Evolutionary conservation across 2,329 filamentous ascomycete genomes (phyloP), one percentile per base, ranked within the genome.

Genomic region (Drechslerella stenobrocha): DNA sequence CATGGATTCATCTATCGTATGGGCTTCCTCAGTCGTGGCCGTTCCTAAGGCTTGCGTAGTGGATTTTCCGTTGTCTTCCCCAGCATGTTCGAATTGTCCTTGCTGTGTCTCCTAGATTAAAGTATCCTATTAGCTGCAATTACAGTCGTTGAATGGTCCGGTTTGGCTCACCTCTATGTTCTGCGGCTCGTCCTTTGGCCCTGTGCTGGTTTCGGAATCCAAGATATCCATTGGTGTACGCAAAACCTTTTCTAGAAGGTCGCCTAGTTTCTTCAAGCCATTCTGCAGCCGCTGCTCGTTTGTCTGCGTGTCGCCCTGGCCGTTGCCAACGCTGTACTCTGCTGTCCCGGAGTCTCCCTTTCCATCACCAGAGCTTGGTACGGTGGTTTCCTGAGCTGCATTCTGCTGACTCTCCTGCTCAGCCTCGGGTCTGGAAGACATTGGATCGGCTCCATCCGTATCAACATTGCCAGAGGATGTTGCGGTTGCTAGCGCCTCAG

Each of bases 191-290:
- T 82, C 80, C 18, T 81, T 77, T 9, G 81, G 78, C 46, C 84
- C 81, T 18, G 85, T 81, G 78, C 50, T 83, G 78, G 64, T 59
- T 55, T 84, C 79, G 1, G 82, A 78, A 61, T 87, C 82, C 74
- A 83, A 79, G 72, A 98, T 97, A 69, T 96, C 87, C 46, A 84
- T 84, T 73, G 95, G 89, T 74, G 90, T 89, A 63, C 89, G 84
- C 76, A 97, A 91, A 89, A 91, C 98, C 72, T 87, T 84, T 76
- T 97, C 91, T 28, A 98, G 81, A 3, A 90, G 87, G 78, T 98
- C 90, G 20, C 93, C 93, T 26, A 98, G 83, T 74, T 96, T 95
- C 78, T 93, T 93, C 81, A 96, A 96, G 0, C 90, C 88, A 71
- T 93, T 84, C 45, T 80, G 78, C 52, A 83, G 76, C 71, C 69